Evolutionary conservation across 352 stramenopile genomes (phyloP).

Genomic region (Phytophthora pinifolia): DNA sequence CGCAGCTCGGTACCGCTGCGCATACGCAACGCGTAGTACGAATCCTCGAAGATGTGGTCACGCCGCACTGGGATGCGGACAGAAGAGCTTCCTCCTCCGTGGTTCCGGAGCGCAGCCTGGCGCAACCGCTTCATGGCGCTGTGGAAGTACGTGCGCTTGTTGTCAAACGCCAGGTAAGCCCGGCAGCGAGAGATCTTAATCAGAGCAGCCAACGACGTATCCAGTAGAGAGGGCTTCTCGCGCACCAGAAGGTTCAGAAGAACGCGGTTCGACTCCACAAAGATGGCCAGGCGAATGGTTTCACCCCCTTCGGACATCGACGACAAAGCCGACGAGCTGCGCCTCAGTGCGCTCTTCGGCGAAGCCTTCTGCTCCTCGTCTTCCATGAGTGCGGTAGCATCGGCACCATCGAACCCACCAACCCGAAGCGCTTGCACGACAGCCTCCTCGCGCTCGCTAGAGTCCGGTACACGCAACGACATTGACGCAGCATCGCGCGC

Average conservation of each 20-base stretch:
- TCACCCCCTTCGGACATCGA: constrained; percentile 52
- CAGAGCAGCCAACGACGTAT: constrained; percentile 94
- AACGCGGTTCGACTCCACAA: constrained; percentile 95
- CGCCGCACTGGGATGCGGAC: constrained; percentile 90
- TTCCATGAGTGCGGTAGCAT: constrained; percentile 30
- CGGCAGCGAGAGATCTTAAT: constrained; percentile 96
- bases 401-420: constrained; percentile 54
- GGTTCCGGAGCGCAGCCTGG: constrained; percentile 76
- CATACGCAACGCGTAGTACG: constrained; percentile 97
- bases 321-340: constrained; percentile 40
- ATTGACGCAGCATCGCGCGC: constrained; percentile 85
- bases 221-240: constrained; percentile 95
- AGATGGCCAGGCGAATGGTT: constrained; percentile 82
- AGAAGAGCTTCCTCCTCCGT: constrained; percentile 90
- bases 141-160: constrained; percentile 99
- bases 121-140: constrained; percentile 92
- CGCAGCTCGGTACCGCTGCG: constrained; percentile 96
- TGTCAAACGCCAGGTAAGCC: constrained; percentile 98
- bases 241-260: constrained; percentile 98
- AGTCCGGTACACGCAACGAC: constrained; percentile 69
- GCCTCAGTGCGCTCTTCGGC: constrained; percentile 32
- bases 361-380: constrained; percentile 32
- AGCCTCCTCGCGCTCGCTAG: constrained; percentile 74
- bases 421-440: constrained; percentile 70
- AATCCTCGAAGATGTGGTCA: constrained; percentile 99